Percentiles rank a stretch among this genome's conserved stretches.
These are phyloP conservation scores for Pyrus bretschneideri DNA, from an alignment of 306 rosid species.

Conservation along the genomic window DNA sequence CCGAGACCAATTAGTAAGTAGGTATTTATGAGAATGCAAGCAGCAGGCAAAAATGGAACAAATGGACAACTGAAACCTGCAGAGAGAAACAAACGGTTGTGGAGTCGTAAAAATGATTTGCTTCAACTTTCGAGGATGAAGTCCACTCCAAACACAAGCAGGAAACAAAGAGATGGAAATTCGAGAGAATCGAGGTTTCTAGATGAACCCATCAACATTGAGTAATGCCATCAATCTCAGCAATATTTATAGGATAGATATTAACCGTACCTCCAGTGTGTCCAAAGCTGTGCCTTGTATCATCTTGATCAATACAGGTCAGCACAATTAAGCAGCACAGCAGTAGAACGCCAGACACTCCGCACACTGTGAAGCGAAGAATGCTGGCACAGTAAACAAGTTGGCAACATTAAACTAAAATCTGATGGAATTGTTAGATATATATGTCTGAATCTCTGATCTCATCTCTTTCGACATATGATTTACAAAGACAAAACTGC, in stretches of 20 bases:
- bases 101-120: not conserved
- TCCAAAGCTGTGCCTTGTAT: conserved; percentile 57
- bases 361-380: conserved; percentile 39
- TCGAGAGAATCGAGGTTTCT: not conserved
- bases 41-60: conserved; percentile 64
- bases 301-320: conserved; percentile 50
- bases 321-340: conserved; percentile 41
- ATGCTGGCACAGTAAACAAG: conserved; percentile 32
- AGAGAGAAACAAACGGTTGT: not conserved
- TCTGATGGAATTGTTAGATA: not conserved
- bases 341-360: conserved; percentile 41
- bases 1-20: conserved; percentile 62
- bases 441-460: not conserved
- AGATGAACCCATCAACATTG: not conserved
- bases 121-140: not conserved
- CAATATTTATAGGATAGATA: not conserved
- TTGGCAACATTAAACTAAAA: not conserved
- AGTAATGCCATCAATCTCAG: not conserved
- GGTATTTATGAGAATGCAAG: conserved; percentile 63
- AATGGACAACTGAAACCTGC: conserved; percentile 68
- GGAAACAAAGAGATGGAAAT: not conserved
- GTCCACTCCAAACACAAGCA: not conserved
- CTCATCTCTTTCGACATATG: not conserved
- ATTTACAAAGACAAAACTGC: not conserved
- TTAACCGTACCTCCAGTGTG: conserved; percentile 53